These are phyloP conservation scores for Chlorophyllum brunneum DNA, from an alignment of 768 basidiomycete genomes.

Conservation along the genomic window DNA sequence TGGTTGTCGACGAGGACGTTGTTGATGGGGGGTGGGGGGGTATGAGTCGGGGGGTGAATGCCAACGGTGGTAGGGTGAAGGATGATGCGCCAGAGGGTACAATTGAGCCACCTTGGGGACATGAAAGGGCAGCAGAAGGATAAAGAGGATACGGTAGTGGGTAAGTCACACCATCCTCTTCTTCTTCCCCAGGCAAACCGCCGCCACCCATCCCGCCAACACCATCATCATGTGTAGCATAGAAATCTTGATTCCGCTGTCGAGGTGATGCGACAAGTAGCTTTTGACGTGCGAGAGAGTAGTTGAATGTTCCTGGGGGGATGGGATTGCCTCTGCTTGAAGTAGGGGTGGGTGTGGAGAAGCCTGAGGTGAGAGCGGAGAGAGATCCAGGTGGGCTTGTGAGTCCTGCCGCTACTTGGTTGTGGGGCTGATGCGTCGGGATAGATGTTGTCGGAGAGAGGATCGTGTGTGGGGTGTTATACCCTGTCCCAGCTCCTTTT, in stretches of 20 bases:
- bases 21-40: conserved; percentile 5
- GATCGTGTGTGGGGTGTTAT: conserved; percentile 3
- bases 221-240: background rate
- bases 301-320: conserved; percentile 38
- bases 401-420: conserved; percentile 24
- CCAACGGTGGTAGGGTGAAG: background rate
- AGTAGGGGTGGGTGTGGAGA: conserved; percentile 46
- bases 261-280: conserved; percentile 40
- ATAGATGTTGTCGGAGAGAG: conserved; percentile 7
- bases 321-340: conserved; percentile 18
- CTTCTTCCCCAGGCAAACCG: conserved; percentile 1
- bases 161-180: background rate
- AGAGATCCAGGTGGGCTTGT: conserved; percentile 19
- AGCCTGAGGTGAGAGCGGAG: conserved; percentile 41
- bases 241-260: conserved; percentile 20
- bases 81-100: conserved; percentile 10
- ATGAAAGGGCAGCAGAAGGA: conserved; percentile 41
- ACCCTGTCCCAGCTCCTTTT: background rate
- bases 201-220: conserved; percentile 14
- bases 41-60: background rate
- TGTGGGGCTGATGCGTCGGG: background rate
- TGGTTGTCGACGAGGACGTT: background rate
- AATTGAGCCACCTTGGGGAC: conserved; percentile 30
- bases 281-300: conserved; percentile 48
- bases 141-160: conserved; percentile 8